Evolutionary conservation across 139 green algal genomes (phyloP), one percentile per base, ranked within the genome.

Genomic region (Diplosphaera chodatii): DNA sequence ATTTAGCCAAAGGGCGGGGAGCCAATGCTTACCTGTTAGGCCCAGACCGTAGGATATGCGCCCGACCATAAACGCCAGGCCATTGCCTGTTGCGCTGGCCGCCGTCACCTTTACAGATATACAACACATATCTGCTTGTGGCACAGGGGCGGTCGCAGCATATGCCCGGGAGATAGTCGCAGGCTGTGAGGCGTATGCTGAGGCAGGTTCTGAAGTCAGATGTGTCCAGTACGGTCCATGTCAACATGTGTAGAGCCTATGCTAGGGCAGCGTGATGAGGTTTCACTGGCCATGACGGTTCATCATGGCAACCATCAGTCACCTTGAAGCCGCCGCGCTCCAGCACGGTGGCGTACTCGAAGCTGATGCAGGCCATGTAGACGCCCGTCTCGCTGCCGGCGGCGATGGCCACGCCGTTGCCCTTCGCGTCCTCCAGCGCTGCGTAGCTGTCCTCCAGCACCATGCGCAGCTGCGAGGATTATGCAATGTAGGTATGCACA

Each of bases 1-100:
- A n/a, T n/a, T n/a, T n/a, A n/a, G n/a, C n/a, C n/a, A n/a, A n/a
- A n/a, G n/a, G n/a, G n/a, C n/a, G n/a, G n/a, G n/a, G n/a, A n/a
- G n/a, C n/a, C n/a, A 20, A 25, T 68, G 27, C 69, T 16, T 25
- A 33, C 88, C 87, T 48, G 64, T 78, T 10, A 92, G 64, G 27
- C 87, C 89, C 74, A 95, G 88, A 0, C 82, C 88, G 80, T 94
- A 96, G 0, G 87, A 92, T 27, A 96, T 67, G 2, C 91, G 73
- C 0, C 85, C 85, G 0, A 72, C 79, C 62, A 82, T 71, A 30
- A 81, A 82, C 6, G 48, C 33, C 3, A 79, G 34, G 15, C 63
- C 71, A 34, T 67, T 86, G 48, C 81, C 81, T 22, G 78, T 63
- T 0, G 80, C 59, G 25, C 74, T 59, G 3, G 59, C 41, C 1